phyloP scores from a whole-genome alignment of 192 early-diverging fungal species.

The Coemansia asiatica region DNA sequence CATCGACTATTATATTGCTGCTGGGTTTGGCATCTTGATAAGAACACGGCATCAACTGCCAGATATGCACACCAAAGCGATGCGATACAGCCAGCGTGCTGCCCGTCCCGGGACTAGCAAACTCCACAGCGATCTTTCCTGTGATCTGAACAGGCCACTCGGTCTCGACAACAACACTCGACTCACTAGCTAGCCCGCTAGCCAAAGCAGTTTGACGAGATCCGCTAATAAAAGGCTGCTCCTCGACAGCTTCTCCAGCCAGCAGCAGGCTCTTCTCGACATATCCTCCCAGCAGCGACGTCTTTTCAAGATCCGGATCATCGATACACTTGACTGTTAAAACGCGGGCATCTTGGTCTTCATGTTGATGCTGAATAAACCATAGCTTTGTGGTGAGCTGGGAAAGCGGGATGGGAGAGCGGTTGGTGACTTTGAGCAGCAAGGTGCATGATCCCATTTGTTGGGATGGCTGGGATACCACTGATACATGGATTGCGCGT shows the following conservation, averaged over 20 bases:
- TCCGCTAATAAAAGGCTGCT: not conserved
- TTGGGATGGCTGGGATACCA: constrained; percentile 21
- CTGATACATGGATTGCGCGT: constrained; percentile 32
- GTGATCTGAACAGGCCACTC: constrained; percentile 16
- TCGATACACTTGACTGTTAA: not conserved
- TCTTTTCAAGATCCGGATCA: not conserved
- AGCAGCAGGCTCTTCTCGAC: not conserved
- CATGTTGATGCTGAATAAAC: constrained; percentile 8
- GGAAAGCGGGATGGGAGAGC: constrained; percentile 37
- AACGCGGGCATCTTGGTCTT: not conserved
- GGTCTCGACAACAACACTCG: constrained; percentile 5
- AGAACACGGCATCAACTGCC: constrained; percentile 25
- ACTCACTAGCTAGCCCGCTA: constrained; percentile 8
- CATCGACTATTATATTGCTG: too few species aligned
- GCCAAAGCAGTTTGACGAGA: not conserved
- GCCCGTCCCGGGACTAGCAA: constrained; percentile 43
- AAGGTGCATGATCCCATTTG: not conserved
- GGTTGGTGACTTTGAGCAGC: constrained; percentile 17
- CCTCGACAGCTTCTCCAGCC: not conserved
- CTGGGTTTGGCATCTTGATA: not conserved
- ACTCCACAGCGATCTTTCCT: constrained; percentile 36
- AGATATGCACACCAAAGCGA: constrained; percentile 33
- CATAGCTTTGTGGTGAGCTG: constrained; percentile 12
- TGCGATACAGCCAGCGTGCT: constrained; percentile 22
- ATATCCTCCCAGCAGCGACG: not conserved